Evolutionary conservation across 352 stramenopile genomes (phyloP).

Genomic region (Phytophthora niederhauseri): DNA sequence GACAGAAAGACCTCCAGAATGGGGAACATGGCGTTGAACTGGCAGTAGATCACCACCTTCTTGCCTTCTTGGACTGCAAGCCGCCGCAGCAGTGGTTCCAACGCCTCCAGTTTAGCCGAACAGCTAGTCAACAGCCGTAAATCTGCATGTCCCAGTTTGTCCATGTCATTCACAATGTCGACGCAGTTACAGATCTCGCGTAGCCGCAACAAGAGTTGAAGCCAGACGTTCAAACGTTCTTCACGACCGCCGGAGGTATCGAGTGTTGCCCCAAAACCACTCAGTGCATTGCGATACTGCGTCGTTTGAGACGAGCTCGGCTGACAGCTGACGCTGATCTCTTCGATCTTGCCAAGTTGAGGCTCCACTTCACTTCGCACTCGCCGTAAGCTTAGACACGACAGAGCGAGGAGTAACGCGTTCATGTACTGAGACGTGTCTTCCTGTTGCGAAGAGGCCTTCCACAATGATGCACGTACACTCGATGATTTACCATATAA

Average conservation of each 20-base stretch:
- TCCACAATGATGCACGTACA: conserved; percentile 47
- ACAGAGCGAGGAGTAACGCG: conserved; percentile 55
- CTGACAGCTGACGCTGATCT: conserved; percentile 75
- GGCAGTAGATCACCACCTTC: conserved; percentile 82
- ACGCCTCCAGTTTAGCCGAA: conserved; percentile 66
- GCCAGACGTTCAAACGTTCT: conserved; percentile 65
- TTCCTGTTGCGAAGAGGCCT: conserved; percentile 39
- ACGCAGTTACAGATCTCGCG: conserved; percentile 85
- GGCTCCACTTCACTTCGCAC: conserved; percentile 79
- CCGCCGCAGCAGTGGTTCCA: conserved; percentile 60
- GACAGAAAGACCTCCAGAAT: conserved; percentile 76
- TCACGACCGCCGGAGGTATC: conserved; percentile 43
- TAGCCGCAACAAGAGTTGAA: conserved; percentile 69
- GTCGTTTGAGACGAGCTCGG: conserved; percentile 57
- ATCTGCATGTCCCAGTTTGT: conserved; percentile 81
- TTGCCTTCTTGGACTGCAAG: conserved; percentile 63
- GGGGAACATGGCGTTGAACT: conserved; percentile 74
- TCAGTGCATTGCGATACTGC: conserved; percentile 73
- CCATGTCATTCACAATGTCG: conserved; percentile 73
- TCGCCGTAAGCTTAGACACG: conserved; percentile 67
- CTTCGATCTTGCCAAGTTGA: conserved; percentile 82
- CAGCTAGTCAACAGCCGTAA: conserved; percentile 56
- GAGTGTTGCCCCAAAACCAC: conserved; percentile 56
- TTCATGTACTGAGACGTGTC: conserved; percentile 41
- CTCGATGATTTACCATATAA: conserved; percentile 54